phyloP scores from a whole-genome alignment of 257 asterid genomes.

The Fraxinus excelsior region DNA sequence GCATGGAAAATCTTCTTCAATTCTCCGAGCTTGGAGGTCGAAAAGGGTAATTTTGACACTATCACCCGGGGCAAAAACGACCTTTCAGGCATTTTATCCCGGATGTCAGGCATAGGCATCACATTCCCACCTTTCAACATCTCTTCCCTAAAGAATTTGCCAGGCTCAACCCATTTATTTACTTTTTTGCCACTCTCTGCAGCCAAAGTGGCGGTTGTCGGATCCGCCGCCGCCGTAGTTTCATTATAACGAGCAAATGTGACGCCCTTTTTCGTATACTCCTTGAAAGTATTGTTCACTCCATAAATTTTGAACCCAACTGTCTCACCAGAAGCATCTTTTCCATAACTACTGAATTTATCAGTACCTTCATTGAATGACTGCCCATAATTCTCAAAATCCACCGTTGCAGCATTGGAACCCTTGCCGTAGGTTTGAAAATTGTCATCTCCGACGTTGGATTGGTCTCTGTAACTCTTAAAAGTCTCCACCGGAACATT shows the following conservation, averaged over 20 bases:
- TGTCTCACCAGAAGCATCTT: slow-evolving; percentile 29
- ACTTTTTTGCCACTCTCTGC: slow-evolving; percentile 36
- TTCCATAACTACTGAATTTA: slow-evolving; percentile 62
- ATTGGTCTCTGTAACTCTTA: slow-evolving; percentile 62
- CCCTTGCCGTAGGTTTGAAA: slow-evolving; percentile 61
- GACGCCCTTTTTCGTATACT: slow-evolving; percentile 48
- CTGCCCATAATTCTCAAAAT: slow-evolving; percentile 64
- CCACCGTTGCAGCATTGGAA: slow-evolving; percentile 48
- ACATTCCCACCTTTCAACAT: slow-evolving; percentile 61
- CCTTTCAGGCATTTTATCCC: slow-evolving; percentile 90
- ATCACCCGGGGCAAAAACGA: slow-evolving; percentile 81
- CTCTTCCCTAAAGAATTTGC: slow-evolving; percentile 77
- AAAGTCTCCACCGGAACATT: slow-evolving; percentile 62
- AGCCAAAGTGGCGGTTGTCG: slow-evolving; percentile 22
- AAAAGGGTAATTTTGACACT: slow-evolving; percentile 76
- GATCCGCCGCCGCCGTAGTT: slow-evolving; percentile 26
- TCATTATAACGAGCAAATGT: slow-evolving; percentile 55
- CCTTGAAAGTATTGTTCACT: slow-evolving; percentile 68
- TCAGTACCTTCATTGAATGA: slow-evolving; percentile 82
- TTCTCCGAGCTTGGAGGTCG: slow-evolving; percentile 54
- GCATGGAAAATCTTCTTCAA: slow-evolving; percentile 68
- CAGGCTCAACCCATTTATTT: slow-evolving; percentile 75
- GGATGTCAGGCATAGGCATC: slow-evolving; percentile 91
- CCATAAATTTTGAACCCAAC: slow-evolving; percentile 61
- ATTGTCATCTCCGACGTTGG: slow-evolving; percentile 80